Evolutionary conservation across 495 filamentous ascomycete genomes (phyloP), one percentile per base, ranked within the genome.

Genomic region (Clohesyomyces aquaticus): DNA sequence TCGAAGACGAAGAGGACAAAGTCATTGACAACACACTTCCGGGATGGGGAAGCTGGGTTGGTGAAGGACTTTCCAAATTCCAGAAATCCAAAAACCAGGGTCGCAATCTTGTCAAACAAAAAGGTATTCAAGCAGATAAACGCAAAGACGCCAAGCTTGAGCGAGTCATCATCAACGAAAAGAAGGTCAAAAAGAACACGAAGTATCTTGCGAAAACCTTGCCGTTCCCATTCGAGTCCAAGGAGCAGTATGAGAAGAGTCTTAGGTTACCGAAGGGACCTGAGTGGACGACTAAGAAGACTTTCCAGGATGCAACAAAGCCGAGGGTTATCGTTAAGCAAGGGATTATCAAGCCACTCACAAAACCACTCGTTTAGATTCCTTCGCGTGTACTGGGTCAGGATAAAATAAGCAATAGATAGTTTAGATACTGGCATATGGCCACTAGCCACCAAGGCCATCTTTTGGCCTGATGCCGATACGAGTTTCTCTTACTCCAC

Each of bases 241-340:
- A 82, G 67, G 79, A 87, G 66, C 92, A 98, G 78, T 98, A 98
- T 78, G 94, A 98, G 78, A 81, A 93, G 28, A 88, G 87, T 61
- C 77, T 98, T 26, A 83, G 93, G 27, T 70, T 96, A 56, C 94
- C 95, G 12, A 84, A 96, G 27, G 95, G 95, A 8, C 91, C 90
- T 1, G 95, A 98, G 77, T 97, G 92, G 91, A 83, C 84, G 66
- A 96, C 94, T 14, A 98, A 97, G 82, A 85, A 90, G 75, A 91
- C 88, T 16, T 93, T 95, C 80, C 93, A 97, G 77, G 82, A 86
- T 57, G 79, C 84, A 38, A 97, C 93, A 68, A 96, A 93, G 83
- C 95, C 94, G 42, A 85, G 92, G 70, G 82, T 98, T 53, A 82
- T 97, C 76, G 76, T 98, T 76, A 97, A 96, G 80, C 90, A 91